Percentiles rank a stretch among this genome's conserved stretches.
These are phyloP conservation scores for Arctostaphylos glauca DNA, from an alignment of 148 eudicot genomes.

Conservation along the genomic window DNA sequence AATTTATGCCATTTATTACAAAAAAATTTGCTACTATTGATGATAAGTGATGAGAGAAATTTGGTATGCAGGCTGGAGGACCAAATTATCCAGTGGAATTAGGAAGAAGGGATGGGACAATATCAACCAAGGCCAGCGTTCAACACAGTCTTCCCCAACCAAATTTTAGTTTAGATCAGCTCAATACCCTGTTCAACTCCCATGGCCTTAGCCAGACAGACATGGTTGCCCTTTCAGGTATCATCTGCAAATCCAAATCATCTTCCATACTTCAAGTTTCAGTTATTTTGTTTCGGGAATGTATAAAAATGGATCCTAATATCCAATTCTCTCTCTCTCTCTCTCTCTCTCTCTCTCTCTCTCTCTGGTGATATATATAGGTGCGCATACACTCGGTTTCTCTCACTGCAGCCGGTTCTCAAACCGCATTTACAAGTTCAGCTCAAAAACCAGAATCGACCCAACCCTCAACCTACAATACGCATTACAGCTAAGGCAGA, in stretches of 20 bases:
- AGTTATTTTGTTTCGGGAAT: neutral
- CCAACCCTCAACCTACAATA: conserved; percentile 52
- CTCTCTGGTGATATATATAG: conserved; percentile 16
- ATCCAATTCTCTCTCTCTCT: neutral
- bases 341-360: too few species aligned
- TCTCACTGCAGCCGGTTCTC: conserved; percentile 65
- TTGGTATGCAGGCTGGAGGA: conserved; percentile 54
- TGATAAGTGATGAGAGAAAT: neutral
- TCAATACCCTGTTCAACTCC: conserved; percentile 40
- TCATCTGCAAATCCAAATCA: too few species aligned
- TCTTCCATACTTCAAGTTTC: too few species aligned
- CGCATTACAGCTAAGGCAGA: conserved; percentile 46
- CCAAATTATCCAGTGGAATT: conserved; percentile 63
- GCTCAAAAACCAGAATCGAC: conserved; percentile 39
- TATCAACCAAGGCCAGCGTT: conserved; percentile 49
- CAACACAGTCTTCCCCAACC: conserved; percentile 47
- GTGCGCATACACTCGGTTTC: conserved; percentile 82
- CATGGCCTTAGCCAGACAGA: conserved; percentile 61
- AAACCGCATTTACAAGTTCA: conserved; percentile 50
- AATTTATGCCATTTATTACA: neutral
- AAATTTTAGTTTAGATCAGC: conserved; percentile 44
- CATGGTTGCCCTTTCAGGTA: conserved; percentile 67
- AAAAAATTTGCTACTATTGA: neutral
- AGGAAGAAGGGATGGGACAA: conserved; percentile 68
- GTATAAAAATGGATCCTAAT: too few species aligned